phyloP scores from a whole-genome alignment of 2,329 filamentous ascomycete genomes.

The Penicillium sp. region DNA sequence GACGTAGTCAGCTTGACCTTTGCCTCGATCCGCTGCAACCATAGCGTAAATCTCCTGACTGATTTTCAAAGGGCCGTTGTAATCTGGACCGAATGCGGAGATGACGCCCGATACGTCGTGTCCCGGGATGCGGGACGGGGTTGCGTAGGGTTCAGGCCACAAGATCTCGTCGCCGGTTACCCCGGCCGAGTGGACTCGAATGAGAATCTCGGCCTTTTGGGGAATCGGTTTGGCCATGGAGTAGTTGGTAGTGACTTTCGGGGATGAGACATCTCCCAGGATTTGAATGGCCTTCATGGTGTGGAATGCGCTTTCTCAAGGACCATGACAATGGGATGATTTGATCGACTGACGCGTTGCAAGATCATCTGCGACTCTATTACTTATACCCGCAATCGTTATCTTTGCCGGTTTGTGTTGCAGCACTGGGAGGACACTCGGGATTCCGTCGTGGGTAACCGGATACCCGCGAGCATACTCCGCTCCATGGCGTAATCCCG shows the following conservation, averaged over 20 bases:
- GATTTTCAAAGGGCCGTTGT: not conserved
- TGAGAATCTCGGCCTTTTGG: slow-evolving; percentile 3
- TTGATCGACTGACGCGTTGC: too few relatives aligned
- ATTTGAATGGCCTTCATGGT: slow-evolving; percentile 11
- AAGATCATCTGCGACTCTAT: too few relatives aligned
- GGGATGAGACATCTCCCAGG: slow-evolving; percentile 5
- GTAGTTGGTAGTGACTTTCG: slow-evolving; percentile 2
- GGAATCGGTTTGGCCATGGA: slow-evolving; percentile 1
- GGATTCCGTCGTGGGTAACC: too few relatives aligned
- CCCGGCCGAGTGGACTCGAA: slow-evolving; percentile 5
- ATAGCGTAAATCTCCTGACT: not conserved
- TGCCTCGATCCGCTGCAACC: not conserved
- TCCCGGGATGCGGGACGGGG: slow-evolving; percentile 6
- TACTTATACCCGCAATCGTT: too few relatives aligned
- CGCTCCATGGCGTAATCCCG: too few relatives aligned
- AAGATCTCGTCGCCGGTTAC: slow-evolving; percentile 9
- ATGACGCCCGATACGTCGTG: slow-evolving; percentile 8
- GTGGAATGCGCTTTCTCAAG: too few relatives aligned
- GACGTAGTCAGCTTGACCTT: not conserved
- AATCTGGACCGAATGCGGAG: slow-evolving; percentile 1
- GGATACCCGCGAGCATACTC: too few relatives aligned
- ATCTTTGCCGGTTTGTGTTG: too few relatives aligned
- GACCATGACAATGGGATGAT: too few relatives aligned
- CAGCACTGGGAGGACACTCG: too few relatives aligned
- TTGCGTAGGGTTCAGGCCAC: slow-evolving; percentile 5